Conservation (phyloP, 2,329 filamentous ascomycete genomes). For the Fusarium sp. region DNA sequence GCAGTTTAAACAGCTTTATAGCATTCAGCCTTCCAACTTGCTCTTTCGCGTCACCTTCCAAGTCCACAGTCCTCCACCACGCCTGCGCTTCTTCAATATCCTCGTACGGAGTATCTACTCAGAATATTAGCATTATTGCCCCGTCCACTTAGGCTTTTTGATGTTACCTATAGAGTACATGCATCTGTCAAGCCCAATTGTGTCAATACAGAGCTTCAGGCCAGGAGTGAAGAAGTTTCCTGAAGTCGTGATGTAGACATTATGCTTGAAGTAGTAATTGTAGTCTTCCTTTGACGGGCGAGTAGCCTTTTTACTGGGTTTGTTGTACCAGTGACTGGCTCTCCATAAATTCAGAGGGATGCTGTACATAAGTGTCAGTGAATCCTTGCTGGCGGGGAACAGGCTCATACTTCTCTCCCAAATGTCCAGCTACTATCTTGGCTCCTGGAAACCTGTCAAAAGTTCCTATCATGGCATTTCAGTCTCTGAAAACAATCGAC, state of each 20-base stretch:
- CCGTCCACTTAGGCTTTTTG: too few relatives aligned
- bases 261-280: conserved; percentile 7
- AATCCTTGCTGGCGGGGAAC: too few relatives aligned
- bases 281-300: conserved; percentile 16
- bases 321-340: conserved; percentile 19
- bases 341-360: conserved; percentile 24
- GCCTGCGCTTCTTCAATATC: conserved; percentile 12
- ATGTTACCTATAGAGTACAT: conserved; percentile 12
- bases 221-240: conserved; percentile 17
- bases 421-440: conserved; percentile 18
- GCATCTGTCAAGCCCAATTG: conserved; percentile 4
- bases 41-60: not conserved
- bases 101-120: conserved; percentile 5
- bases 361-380: too few relatives aligned
- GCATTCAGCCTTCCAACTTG: conserved; percentile 2
- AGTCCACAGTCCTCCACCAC: conserved; percentile 15
- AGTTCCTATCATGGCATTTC: not conserved
- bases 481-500: not conserved
- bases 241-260: conserved; percentile 19
- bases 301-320: not conserved
- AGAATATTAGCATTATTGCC: not conserved
- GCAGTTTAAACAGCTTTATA: conserved; percentile 17
- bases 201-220: conserved; percentile 1
- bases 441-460: conserved; percentile 10
- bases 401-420: conserved; percentile 21